Evolutionary conservation across 2,329 filamentous ascomycete genomes (phyloP).

Genomic region (Penicillium frequentans): DNA sequence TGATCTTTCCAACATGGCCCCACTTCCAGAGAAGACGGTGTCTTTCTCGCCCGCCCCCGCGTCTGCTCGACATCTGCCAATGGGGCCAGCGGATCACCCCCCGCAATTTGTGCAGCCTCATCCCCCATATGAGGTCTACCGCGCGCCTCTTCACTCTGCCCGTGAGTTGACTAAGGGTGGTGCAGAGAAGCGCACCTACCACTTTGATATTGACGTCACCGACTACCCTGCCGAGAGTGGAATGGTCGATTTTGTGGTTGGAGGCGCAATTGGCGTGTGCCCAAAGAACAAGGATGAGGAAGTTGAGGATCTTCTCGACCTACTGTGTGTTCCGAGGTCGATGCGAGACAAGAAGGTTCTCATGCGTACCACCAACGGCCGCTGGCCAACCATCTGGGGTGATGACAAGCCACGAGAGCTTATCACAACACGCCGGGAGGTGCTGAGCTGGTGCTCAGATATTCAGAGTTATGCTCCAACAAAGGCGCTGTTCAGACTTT

Average conservation of each 20-base stretch:
- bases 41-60: slow-evolving; percentile 55
- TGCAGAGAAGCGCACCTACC: slow-evolving; percentile 94
- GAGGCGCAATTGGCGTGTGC: slow-evolving; percentile 89
- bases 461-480: slow-evolving; percentile 90
- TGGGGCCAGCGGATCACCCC: slow-evolving; percentile 60
- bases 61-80: slow-evolving; percentile 32
- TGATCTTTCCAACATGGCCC: slow-evolving; percentile 67
- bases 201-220: slow-evolving; percentile 95
- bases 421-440: slow-evolving; percentile 83
- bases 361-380: slow-evolving; percentile 74
- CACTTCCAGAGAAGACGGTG: slow-evolving; percentile 73
- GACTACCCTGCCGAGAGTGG: slow-evolving; percentile 84
- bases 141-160: slow-evolving; percentile 80
- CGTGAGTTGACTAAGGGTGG: slow-evolving; percentile 84
- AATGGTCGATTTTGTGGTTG: slow-evolving; percentile 88
- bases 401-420: slow-evolving; percentile 82
- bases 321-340: slow-evolving; percentile 76
- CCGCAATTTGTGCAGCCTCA: slow-evolving; percentile 92
- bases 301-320: slow-evolving; percentile 82
- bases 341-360: slow-evolving; percentile 81
- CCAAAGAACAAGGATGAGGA: slow-evolving; percentile 76
- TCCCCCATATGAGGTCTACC: slow-evolving; percentile 86
- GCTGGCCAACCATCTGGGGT: slow-evolving; percentile 98
- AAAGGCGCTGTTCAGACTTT: slow-evolving; percentile 78
- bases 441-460: slow-evolving; percentile 95